Percentiles rank a stretch among this genome's conserved stretches.
Evolutionary conservation across 306 rosid genomes (phyloP).

Genomic region (Sophora flavescens): DNA sequence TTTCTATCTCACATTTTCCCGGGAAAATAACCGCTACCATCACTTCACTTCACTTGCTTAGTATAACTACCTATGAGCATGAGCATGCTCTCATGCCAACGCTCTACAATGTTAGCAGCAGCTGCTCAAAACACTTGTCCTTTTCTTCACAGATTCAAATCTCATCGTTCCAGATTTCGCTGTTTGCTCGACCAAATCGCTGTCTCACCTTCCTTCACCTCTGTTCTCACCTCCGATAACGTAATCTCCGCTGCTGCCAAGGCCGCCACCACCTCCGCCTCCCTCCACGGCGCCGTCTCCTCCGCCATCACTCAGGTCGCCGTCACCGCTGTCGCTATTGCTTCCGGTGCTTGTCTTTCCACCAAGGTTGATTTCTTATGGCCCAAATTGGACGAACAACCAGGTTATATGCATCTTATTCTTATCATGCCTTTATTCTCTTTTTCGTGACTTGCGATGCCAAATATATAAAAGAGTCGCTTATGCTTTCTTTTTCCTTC

Average conservation of each 20-base stretch:
- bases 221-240: slow-evolving; percentile 69
- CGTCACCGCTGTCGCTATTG: slow-evolving; percentile 94
- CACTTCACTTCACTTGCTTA: background rate
- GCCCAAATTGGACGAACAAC: slow-evolving; percentile 87
- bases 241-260: slow-evolving; percentile 81
- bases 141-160: slow-evolving; percentile 46
- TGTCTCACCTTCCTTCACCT: slow-evolving; percentile 65
- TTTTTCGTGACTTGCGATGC: background rate
- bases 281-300: slow-evolving; percentile 83
- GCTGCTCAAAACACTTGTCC: slow-evolving; percentile 57
- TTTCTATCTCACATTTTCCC: slow-evolving; percentile 33
- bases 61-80: background rate
- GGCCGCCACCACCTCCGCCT: slow-evolving; percentile 54
- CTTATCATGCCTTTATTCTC: background rate
- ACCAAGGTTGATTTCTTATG: slow-evolving; percentile 92
- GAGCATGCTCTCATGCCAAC: slow-evolving; percentile 65
- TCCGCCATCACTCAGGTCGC: slow-evolving; percentile 97
- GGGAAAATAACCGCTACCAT: slow-evolving; percentile 48
- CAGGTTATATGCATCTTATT: slow-evolving; percentile 57
- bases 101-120: slow-evolving; percentile 57
- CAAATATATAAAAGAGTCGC: background rate
- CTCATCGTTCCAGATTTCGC: slow-evolving; percentile 60
- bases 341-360: slow-evolving; percentile 98
- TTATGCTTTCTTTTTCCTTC: slow-evolving; percentile 1
- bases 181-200: slow-evolving; percentile 61